Evolutionary conservation across 768 basidiomycete genomes (phyloP).

Genomic region (Pulveroboletus sp.): DNA sequence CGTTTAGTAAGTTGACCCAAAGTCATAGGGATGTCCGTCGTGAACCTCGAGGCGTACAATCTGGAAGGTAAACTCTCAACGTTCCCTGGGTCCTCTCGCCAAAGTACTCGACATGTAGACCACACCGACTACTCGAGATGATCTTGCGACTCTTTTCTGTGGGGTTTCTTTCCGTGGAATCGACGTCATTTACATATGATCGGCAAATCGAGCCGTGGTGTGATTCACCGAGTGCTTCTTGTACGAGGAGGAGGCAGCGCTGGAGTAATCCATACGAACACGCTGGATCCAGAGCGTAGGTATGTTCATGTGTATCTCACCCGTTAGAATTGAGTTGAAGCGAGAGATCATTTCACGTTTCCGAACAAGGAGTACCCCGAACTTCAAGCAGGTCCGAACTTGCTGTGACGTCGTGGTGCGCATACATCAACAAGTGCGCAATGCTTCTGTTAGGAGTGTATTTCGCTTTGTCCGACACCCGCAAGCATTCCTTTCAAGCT

Average conservation of each 20-base stretch:
- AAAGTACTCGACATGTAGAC: not conserved
- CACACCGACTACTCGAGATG: too few relatives aligned
- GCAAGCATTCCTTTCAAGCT: not conserved
- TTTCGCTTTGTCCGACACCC: not conserved
- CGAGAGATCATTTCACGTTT: not conserved
- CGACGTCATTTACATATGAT: not conserved
- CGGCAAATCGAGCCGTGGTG: not conserved
- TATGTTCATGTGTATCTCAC: not conserved
- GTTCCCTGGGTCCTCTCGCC: not conserved
- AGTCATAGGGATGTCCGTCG: not conserved
- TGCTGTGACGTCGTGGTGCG: not conserved
- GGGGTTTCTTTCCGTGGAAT: not conserved
- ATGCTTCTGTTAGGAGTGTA: not conserved
- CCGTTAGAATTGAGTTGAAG: not conserved
- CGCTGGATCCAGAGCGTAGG: not conserved
- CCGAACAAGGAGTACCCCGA: not conserved
- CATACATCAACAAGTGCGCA: too few relatives aligned
- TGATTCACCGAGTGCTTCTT: not conserved
- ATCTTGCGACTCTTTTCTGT: not conserved
- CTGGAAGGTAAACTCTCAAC: not conserved
- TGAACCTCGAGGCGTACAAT: too few relatives aligned
- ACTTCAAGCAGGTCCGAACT: not conserved
- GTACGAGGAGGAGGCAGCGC: not conserved
- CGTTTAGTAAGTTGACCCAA: not conserved
- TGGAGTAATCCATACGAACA: not conserved